Evolutionary conservation across 306 rosid genomes (phyloP), one percentile per base, ranked within the genome.

Genomic region (Sicyos baderoa): DNA sequence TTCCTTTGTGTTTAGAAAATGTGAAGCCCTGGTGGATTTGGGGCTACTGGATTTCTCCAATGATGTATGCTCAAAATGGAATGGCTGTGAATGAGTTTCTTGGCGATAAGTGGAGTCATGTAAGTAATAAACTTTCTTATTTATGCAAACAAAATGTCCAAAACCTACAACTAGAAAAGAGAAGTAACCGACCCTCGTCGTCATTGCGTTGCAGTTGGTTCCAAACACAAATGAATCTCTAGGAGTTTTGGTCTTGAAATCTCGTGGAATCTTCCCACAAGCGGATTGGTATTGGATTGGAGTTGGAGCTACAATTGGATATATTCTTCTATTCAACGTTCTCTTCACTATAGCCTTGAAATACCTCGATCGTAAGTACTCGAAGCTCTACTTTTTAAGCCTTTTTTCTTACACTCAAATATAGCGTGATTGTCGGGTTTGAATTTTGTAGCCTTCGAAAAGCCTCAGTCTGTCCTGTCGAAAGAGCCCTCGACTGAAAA

Each of bases 261-360:
- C 84, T 27, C 77, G 79, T 0, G 80, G 78, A 49, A 51, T 78
- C 61, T 78, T 75, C 60, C 0, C 67, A 19, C 52, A 81, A 60
- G 77, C 82, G n/a, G 19, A 49, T 27, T 81, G 85, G 85, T 81
- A 78, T 55, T 81, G 85, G 85, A 57, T 81, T 27, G 82, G 82
- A 25, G 75, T 75, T 54, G 85, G 71, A 56, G 85, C 82, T 17
- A 25, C 59, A 7, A 1, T 75, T 42, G 82, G 82, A 66, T 81
- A 65, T 14, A 37, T 72, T 23, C 21, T 81, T 12, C 44, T 81
- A 13, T 75, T 81, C 65, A 81, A 81, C 56, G 35, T 72, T 61
- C 23, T 50, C 22, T 72, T 60, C 67, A 81, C 74, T 19, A 0
- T 81, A 21, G 76, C 85, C 48, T 72, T 81, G 47, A 1, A 54